Percentiles rank a stretch among this genome's conserved stretches.
Conservation (phyloP, 257 asterid species). For the Dorcoceras hygrometricum region DNA sequence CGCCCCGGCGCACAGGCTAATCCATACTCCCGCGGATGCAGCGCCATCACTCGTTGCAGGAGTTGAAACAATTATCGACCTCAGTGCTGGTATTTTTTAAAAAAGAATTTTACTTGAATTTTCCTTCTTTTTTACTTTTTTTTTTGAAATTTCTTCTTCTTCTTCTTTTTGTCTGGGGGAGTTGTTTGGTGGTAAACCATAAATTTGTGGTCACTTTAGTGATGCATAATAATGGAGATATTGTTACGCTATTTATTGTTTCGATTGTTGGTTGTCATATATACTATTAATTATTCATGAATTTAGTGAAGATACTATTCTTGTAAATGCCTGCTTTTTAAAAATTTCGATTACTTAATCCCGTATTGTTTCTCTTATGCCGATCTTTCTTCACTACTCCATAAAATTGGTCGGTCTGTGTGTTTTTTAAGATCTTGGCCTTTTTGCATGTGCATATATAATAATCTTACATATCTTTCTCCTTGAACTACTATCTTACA, state of each 20-base stretch:
- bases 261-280: not conserved
- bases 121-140: not conserved
- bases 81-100: slow-evolving; percentile 20
- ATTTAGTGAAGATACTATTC: too few species aligned
- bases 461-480: too few species aligned
- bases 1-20: slow-evolving; percentile 80
- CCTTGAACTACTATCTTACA: too few species aligned
- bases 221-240: not conserved
- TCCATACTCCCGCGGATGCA: slow-evolving; percentile 89
- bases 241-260: not conserved
- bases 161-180: not conserved
- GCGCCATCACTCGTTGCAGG: slow-evolving; percentile 89
- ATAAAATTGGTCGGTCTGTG: too few species aligned
- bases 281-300: too few species aligned
- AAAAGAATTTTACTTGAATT: not conserved
- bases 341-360: not conserved
- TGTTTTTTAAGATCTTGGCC: too few species aligned
- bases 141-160: not conserved
- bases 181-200: not conserved
- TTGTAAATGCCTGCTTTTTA: too few species aligned
- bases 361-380: too few species aligned
- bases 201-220: not conserved
- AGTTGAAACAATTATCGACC: slow-evolving; percentile 29
- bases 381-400: too few species aligned
- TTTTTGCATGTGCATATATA: too few species aligned